Evolutionary conservation across 306 rosid species (phyloP).

Genomic region (Dryas alaskensis): DNA sequence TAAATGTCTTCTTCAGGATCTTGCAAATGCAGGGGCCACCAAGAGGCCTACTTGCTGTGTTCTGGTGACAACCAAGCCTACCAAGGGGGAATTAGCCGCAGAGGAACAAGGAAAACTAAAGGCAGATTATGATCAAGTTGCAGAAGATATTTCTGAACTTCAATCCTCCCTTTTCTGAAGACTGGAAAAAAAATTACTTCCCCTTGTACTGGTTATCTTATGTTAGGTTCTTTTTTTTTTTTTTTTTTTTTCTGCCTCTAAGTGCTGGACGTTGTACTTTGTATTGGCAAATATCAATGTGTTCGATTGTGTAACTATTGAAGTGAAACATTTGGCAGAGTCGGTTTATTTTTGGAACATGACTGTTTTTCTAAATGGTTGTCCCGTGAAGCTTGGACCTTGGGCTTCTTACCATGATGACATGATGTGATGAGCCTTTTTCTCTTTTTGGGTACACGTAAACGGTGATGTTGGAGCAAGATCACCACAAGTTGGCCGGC

Average conservation of each 20-base stretch:
- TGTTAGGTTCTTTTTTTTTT: not conserved
- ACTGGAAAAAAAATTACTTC: not conserved
- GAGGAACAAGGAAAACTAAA: slow-evolving; percentile 73
- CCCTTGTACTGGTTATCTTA: not conserved
- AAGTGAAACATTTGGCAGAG: not conserved
- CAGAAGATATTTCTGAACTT: slow-evolving; percentile 53
- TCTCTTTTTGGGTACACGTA: too few species aligned
- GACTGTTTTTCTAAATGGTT: not conserved
- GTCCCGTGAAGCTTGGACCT: too few species aligned
- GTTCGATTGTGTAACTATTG: slow-evolving; percentile 3
- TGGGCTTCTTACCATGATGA: too few species aligned
- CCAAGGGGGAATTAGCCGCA: slow-evolving; percentile 63
- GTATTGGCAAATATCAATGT: not conserved
- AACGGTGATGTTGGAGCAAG: too few species aligned
- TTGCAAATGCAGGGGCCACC: slow-evolving; percentile 88
- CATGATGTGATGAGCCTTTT: too few species aligned
- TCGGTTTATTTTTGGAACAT: slow-evolving; percentile 1
- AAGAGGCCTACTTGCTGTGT: slow-evolving; percentile 99
- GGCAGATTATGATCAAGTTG: slow-evolving; percentile 67
- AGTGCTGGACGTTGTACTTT: slow-evolving; percentile 14
- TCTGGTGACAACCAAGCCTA: slow-evolving; percentile 73
- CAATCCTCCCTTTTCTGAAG: slow-evolving; percentile 58
- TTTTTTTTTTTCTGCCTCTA: slow-evolving; percentile 3
- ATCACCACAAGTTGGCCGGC: not conserved
- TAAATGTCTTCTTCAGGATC: slow-evolving; percentile 53